phyloP scores from a whole-genome alignment of 108 stramenopile genomes.

The Cylindrotheca fusiformis region DNA sequence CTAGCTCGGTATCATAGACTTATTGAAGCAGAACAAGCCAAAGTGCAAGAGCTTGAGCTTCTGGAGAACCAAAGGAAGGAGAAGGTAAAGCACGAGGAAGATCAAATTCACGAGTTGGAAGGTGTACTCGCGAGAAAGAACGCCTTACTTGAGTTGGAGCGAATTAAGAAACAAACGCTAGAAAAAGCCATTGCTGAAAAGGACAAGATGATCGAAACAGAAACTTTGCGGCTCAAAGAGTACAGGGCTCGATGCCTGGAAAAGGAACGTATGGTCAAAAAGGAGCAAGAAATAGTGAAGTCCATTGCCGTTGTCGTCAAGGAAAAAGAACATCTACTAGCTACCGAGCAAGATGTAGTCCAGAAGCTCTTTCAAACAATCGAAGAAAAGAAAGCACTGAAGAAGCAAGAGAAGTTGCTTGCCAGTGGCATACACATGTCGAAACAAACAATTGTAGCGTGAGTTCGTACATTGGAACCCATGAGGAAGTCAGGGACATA shows the following conservation, averaged over 20 bases:
- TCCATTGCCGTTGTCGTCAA: not conserved
- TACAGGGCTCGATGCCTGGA: slow-evolving; percentile 10
- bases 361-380: slow-evolving; percentile 1
- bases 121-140: slow-evolving; percentile 19
- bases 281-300: slow-evolving; percentile 12
- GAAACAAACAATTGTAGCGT: not conserved
- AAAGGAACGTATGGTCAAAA: slow-evolving; percentile 1
- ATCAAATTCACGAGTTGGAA: slow-evolving; percentile 20
- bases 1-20: not conserved
- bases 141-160: slow-evolving; percentile 26
- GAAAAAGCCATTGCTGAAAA: slow-evolving; percentile 24
- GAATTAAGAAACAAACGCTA: slow-evolving; percentile 26
- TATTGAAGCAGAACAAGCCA: slow-evolving; percentile 1
- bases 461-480: not conserved
- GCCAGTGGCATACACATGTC: too few relatives aligned
- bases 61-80: not conserved
- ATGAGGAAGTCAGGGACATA: not conserved
- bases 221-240: slow-evolving; percentile 17
- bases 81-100: slow-evolving; percentile 16
- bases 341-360: slow-evolving; percentile 6
- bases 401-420: not conserved
- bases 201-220: slow-evolving; percentile 16
- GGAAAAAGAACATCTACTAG: slow-evolving; percentile 17
- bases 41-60: not conserved
- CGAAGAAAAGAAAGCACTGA: slow-evolving; percentile 5